phyloP scores from a whole-genome alignment of 805 yeast genomes.

The Teunomyces gatunensis region DNA sequence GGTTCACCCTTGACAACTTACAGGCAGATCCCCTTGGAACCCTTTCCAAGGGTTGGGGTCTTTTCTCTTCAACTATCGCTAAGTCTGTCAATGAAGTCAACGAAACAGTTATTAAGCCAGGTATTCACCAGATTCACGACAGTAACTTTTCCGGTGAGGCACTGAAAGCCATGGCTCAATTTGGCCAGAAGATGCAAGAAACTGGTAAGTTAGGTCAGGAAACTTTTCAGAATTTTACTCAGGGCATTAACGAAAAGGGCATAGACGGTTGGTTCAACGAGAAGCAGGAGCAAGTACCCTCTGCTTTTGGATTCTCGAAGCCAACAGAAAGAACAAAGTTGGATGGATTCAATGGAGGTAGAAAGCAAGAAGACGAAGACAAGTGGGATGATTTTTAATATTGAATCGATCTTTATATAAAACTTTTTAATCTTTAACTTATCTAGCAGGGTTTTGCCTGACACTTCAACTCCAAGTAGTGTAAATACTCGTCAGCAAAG shows the following conservation, averaged over 20 bases:
- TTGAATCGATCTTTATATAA: background rate
- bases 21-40: conserved; percentile 91
- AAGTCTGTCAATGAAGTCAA: conserved; percentile 83
- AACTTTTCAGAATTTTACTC: conserved; percentile 58
- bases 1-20: conserved; percentile 63
- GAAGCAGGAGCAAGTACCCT: conserved; percentile 41
- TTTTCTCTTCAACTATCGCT: conserved; percentile 81
- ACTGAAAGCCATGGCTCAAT: conserved; percentile 90
- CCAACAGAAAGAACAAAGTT: conserved; percentile 60
- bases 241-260: conserved; percentile 39
- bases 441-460: background rate
- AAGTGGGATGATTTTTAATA: conserved; percentile 66
- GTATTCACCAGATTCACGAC: conserved; percentile 71
- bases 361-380: conserved; percentile 50
- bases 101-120: conserved; percentile 88
- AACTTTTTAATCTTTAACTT: background rate
- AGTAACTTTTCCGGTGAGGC: conserved; percentile 82
- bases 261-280: conserved; percentile 47
- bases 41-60: conserved; percentile 88
- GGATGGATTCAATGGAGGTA: conserved; percentile 46
- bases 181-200: conserved; percentile 90
- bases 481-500: conserved; percentile 45
- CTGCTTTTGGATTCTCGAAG: conserved; percentile 65
- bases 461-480: conserved; percentile 5
- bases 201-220: conserved; percentile 76